A percentile compares a stretch with the other conserved stretches of the same genome.
Conservation (phyloP, 257 asterid species). For the Solanum habrochaites region DNA sequence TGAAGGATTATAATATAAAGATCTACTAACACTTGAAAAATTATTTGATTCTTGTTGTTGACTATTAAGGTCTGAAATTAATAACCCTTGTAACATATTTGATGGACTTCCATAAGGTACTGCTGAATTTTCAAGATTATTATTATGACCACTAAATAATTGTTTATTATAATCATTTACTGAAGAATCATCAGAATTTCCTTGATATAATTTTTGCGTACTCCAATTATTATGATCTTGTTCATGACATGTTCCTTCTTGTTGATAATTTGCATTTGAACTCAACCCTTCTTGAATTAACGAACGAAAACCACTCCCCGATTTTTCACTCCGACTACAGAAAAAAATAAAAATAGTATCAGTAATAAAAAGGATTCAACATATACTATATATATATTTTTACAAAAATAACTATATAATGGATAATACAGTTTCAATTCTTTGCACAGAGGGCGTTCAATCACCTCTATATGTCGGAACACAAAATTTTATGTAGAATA, state of each 20-base stretch:
- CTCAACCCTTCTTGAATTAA: constrained; percentile 38
- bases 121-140: constrained; percentile 30
- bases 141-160: not conserved
- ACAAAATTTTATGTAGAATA: not conserved
- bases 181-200: constrained; percentile 22
- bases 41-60: constrained; percentile 6
- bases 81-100: constrained; percentile 20
- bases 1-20: constrained; percentile 16
- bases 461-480: not conserved
- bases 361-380: not conserved
- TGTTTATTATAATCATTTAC: constrained; percentile 20
- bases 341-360: not conserved
- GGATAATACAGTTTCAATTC: too few relatives aligned
- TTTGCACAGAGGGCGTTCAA: not conserved
- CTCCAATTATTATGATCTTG: constrained; percentile 38
- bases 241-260: constrained; percentile 27
- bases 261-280: constrained; percentile 25
- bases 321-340: constrained; percentile 37
- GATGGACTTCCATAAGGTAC: constrained; percentile 24
- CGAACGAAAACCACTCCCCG: constrained; percentile 17
- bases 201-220: constrained; percentile 24
- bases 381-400: not conserved
- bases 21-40: constrained; percentile 10
- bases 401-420: not conserved
- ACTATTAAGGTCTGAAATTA: constrained; percentile 24